phyloP scores from a whole-genome alignment of 2,329 filamentous ascomycete genomes.

The Fusarium heterosporum region DNA sequence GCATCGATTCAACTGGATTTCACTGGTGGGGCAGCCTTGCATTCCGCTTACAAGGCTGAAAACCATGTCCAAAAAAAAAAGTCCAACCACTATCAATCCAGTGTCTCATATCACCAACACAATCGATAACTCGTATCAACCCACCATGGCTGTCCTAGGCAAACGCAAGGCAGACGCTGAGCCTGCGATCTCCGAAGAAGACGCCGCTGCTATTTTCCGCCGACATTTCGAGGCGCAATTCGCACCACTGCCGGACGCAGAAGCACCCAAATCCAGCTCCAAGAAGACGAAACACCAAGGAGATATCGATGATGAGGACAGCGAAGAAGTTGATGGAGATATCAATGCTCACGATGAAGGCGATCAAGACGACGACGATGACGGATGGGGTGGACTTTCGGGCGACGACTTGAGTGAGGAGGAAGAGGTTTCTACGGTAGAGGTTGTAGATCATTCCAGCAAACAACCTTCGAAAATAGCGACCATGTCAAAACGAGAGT shows the following conservation, averaged over 20 bases:
- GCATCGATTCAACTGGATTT: background rate
- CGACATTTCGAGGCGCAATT: conserved; percentile 91
- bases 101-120: conserved; percentile 6
- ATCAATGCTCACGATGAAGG: conserved; percentile 39
- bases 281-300: conserved; percentile 45
- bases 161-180: conserved; percentile 60
- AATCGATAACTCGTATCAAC: background rate
- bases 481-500: conserved; percentile 73
- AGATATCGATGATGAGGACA: conserved; percentile 44
- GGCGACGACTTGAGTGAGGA: conserved; percentile 40
- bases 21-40: conserved; percentile 45
- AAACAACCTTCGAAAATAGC: conserved; percentile 52
- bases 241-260: conserved; percentile 69
- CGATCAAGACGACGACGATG: conserved; percentile 39
- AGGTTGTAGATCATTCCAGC: conserved; percentile 72
- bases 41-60: conserved; percentile 43
- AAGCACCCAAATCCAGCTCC: conserved; percentile 45
- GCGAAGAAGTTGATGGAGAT: conserved; percentile 54
- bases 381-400: conserved; percentile 49
- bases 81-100: conserved; percentile 20
- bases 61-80: conserved; percentile 37
- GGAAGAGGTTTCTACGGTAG: conserved; percentile 54
- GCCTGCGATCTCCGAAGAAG: conserved; percentile 55
- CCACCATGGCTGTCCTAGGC: conserved; percentile 59
- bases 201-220: conserved; percentile 80